phyloP scores from a whole-genome alignment of 371 early-diverging fungal species.

The Saksenaea oblongispora region DNA sequence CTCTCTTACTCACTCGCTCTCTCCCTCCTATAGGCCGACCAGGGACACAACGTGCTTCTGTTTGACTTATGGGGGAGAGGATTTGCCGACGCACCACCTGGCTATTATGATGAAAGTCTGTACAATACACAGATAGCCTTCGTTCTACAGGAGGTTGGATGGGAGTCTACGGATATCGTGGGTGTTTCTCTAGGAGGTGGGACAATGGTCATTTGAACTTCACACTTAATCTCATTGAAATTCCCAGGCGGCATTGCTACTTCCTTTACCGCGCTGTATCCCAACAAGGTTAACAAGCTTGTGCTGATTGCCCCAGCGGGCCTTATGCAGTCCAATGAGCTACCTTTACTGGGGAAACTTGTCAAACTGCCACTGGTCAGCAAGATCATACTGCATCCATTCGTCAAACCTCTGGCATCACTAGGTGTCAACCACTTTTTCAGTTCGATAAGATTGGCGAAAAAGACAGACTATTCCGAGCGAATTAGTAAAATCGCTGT shows the following conservation, averaged over 20 bases:
- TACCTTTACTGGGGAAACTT: conserved; percentile 33
- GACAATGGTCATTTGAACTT: background rate
- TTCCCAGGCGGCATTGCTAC: conserved; percentile 47
- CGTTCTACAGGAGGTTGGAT: conserved; percentile 57
- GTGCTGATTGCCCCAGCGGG: conserved; percentile 60
- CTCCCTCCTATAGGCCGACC: conserved; percentile 30
- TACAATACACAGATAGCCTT: conserved; percentile 51
- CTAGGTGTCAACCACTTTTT: conserved; percentile 13
- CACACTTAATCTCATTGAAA: background rate
- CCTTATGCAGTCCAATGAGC: conserved; percentile 31
- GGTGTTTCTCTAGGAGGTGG: conserved; percentile 57
- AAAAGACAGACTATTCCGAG: conserved; percentile 7
- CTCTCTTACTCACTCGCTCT: background rate
- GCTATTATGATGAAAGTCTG: conserved; percentile 41
- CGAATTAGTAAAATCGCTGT: conserved; percentile 16
- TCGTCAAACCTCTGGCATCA: conserved; percentile 13
- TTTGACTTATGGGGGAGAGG: conserved; percentile 63
- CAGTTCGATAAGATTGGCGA: conserved; percentile 6
- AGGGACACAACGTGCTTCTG: conserved; percentile 48
- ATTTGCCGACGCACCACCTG: conserved; percentile 50
- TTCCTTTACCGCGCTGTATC: conserved; percentile 51
- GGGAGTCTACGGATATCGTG: conserved; percentile 44
- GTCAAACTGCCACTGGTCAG: conserved; percentile 18
- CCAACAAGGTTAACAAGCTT: conserved; percentile 50
- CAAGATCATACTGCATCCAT: conserved; percentile 7